Evolutionary conservation across 1,284 basidiomycete species (phyloP).

Genomic region (Phlebopus sp.): DNA sequence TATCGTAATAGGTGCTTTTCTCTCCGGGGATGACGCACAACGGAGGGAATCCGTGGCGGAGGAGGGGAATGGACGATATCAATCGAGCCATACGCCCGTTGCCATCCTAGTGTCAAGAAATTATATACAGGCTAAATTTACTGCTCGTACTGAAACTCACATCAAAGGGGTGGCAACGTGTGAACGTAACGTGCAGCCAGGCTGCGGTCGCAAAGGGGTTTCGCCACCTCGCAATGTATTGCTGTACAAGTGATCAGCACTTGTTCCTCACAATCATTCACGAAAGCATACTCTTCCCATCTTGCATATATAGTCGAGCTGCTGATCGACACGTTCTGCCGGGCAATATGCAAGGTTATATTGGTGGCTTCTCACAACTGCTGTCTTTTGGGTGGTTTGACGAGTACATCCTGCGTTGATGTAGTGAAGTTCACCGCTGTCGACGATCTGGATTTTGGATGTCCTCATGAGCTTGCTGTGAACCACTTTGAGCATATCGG

Average conservation of each 20-base stretch:
- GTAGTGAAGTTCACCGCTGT: constrained; percentile 26
- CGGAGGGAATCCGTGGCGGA: constrained; percentile 39
- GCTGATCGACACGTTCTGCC: constrained; percentile 36
- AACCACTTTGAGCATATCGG: constrained; percentile 28
- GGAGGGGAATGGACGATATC: constrained; percentile 40
- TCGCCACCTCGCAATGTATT: constrained; percentile 37
- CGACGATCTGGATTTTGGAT: constrained; percentile 29
- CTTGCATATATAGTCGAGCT: constrained; percentile 41
- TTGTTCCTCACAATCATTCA: too few species aligned
- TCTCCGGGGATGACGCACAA: constrained; percentile 34
- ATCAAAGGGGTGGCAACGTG: constrained; percentile 45
- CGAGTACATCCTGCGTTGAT: constrained; percentile 37
- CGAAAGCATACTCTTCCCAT: constrained; percentile 35
- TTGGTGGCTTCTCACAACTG: constrained; percentile 32
- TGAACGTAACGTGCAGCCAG: constrained; percentile 42
- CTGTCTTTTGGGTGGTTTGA: constrained; percentile 35
- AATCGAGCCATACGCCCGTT: constrained; percentile 41
- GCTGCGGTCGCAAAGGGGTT: constrained; percentile 45
- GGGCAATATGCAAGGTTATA: constrained; percentile 40
- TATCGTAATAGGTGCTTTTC: constrained; percentile 34
- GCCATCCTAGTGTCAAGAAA: constrained; percentile 32
- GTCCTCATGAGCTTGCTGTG: constrained; percentile 30
- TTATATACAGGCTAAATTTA: not conserved
- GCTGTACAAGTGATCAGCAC: constrained; percentile 15
- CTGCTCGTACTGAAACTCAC: constrained; percentile 21